Conservation (phyloP, 805 yeast species). For the Komagataella kurtzmanii region DNA sequence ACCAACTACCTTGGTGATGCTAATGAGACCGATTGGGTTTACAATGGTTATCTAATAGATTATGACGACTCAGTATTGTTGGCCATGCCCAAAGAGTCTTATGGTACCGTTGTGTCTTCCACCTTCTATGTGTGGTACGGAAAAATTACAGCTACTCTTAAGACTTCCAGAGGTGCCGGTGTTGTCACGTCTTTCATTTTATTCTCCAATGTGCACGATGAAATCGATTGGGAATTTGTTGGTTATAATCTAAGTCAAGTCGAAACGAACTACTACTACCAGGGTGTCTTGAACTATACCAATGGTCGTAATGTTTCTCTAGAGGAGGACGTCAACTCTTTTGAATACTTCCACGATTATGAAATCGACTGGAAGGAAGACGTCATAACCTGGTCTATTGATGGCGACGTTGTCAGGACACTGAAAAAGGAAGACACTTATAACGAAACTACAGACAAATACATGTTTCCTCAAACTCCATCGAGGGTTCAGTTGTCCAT, state of each 20-base stretch:
- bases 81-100: conserved; percentile 66
- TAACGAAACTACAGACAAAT: conserved; percentile 44
- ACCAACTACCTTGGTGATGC: conserved; percentile 49
- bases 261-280: conserved; percentile 72
- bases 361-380: conserved; percentile 78
- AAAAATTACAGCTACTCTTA: conserved; percentile 52
- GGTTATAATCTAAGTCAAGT: conserved; percentile 58
- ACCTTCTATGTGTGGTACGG: conserved; percentile 84
- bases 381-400: conserved; percentile 53
- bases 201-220: conserved; percentile 79
- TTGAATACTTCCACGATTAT: conserved; percentile 58
- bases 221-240: conserved; percentile 78
- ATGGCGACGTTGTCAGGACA: conserved; percentile 56
- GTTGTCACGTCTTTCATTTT: conserved; percentile 75
- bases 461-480: conserved; percentile 62
- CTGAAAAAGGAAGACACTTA: conserved; percentile 45
- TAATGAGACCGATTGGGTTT: conserved; percentile 53
- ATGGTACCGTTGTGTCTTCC: conserved; percentile 74
- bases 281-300: conserved; percentile 58
- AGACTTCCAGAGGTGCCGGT: conserved; percentile 66
- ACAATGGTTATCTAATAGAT: conserved; percentile 43
- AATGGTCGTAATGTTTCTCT: conserved; percentile 32
- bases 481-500: conserved; percentile 57
- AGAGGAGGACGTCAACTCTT: conserved; percentile 35
- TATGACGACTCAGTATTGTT: conserved; percentile 45